These are phyloP conservation scores for Ceratocystis cubensis DNA, from an alignment of 2,329 filamentous ascomycete genomes.

Conservation along the genomic window DNA sequence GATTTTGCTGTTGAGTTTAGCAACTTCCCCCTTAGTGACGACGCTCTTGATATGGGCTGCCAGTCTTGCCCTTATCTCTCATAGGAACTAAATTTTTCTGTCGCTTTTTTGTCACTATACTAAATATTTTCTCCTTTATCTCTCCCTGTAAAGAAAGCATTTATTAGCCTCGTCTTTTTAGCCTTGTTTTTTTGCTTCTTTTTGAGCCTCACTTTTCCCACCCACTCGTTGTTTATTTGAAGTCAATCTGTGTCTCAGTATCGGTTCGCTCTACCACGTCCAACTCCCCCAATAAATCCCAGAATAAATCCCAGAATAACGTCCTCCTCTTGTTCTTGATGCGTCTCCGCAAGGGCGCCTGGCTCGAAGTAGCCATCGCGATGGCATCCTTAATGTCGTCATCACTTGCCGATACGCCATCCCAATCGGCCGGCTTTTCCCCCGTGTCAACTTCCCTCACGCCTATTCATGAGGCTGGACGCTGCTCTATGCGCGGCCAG, in stretches of 20 bases:
- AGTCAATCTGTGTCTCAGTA: not conserved
- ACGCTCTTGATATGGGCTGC: not conserved
- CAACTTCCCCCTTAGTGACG: not conserved
- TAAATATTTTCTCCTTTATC: not conserved
- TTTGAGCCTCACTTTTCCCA: conserved; percentile 7
- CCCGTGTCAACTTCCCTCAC: conserved; percentile 28
- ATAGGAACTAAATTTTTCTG: not conserved
- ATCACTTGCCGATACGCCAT: conserved; percentile 22
- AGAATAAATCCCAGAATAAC: not conserved
- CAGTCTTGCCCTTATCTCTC: not conserved
- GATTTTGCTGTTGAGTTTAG: not conserved
- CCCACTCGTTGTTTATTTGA: not conserved
- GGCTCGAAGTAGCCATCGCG: not conserved
- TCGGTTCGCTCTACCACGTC: not conserved
- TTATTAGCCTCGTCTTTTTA: not conserved
- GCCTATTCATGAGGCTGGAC: conserved; percentile 66
- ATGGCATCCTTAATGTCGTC: conserved; percentile 1
- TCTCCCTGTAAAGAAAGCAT: not conserved
- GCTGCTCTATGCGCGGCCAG: conserved; percentile 81
- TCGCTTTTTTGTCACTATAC: not conserved
- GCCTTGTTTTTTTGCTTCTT: not conserved
- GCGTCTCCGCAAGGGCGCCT: conserved; percentile 3
- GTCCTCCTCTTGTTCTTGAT: not conserved
- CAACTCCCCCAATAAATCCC: too few species aligned
- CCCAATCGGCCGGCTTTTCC: not conserved